Base-by-base conservation (phyloP, 148 eudicot species). In the Vaccinium darrowii region DNA sequence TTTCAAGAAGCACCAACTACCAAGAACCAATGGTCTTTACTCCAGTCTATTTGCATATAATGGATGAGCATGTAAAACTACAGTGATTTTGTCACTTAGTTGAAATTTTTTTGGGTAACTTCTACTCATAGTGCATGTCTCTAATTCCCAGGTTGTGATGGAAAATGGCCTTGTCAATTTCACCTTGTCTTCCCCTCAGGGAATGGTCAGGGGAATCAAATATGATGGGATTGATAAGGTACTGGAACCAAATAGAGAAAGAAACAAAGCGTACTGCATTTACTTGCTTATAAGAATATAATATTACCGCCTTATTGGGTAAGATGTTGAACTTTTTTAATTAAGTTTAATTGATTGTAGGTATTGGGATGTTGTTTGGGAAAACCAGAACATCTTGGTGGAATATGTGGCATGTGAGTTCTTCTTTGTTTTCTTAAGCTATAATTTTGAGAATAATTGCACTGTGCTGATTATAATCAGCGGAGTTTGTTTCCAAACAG, bases 291-390 rank as follows among this genome's bases (percentile, higher is more conserved):
- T 5, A 50, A 2, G 23, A 3, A 52, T 75, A 4, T 16, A 18
- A 23, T 49, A 71, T 51, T 71, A 69, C 36, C 36, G 36, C 36
- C 36, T 33, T 33, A 33, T 71, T 57, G 12, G 49, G 3, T 52
- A 27, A 27, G 56, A 43, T 30, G 11, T n/a, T 74, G 18, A 54
- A 43, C 14, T 39, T 73, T 8, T 69, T 63, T 62, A 53, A 7
- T 52, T 60, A 53, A 67, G 21, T 67, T 8, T 23, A 19, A 16
- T 30, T 43, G 49, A 36, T 5, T 65, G 60, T 83, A 90, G 92
- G 82, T 93, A 93, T 63, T 93, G 93, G 94, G 96, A 93, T 83
- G 84, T 92, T 19, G 90, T 87, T 76, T 88, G 88, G 83, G 84
- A 43, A 9, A 71, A 47, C 84, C 83, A n/a, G 83, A 18, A 51